Conservation (phyloP, 805 yeast species). For the Pichia heedii region DNA sequence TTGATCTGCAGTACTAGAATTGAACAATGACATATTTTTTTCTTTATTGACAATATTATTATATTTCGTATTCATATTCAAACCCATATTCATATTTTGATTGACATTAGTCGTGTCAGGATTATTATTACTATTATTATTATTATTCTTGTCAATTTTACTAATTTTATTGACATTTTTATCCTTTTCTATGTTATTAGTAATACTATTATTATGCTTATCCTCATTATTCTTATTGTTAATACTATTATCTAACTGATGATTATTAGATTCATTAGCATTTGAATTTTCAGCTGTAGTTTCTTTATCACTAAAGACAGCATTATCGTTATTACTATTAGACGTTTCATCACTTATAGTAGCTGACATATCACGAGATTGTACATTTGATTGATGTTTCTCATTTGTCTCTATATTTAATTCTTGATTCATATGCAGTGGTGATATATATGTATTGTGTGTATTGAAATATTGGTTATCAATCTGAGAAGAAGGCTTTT, state of each 20-base stretch:
- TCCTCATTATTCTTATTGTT: too few relatives aligned
- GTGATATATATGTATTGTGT: neutral
- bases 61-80: neutral
- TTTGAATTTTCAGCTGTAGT: too few relatives aligned
- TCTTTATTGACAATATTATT: neutral
- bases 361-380: neutral
- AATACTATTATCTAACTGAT: too few relatives aligned
- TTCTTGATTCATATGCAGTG: neutral
- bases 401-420: neutral
- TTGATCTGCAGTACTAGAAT: too few relatives aligned
- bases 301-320: too few relatives aligned
- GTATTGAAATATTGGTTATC: constrained; percentile 1
- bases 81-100: neutral
- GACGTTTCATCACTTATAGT: neutral
- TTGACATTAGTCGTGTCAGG: neutral
- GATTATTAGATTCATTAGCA: too few relatives aligned
- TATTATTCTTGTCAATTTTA: too few relatives aligned
- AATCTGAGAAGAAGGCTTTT: neutral
- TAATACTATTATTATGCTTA: too few relatives aligned
- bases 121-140: neutral
- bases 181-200: neutral
- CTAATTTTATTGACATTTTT: neutral
- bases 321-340: neutral
- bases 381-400: neutral
- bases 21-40: neutral